Evolutionary conservation across 768 basidiomycete genomes (phyloP).

Genomic region (Lentinula lateritia): DNA sequence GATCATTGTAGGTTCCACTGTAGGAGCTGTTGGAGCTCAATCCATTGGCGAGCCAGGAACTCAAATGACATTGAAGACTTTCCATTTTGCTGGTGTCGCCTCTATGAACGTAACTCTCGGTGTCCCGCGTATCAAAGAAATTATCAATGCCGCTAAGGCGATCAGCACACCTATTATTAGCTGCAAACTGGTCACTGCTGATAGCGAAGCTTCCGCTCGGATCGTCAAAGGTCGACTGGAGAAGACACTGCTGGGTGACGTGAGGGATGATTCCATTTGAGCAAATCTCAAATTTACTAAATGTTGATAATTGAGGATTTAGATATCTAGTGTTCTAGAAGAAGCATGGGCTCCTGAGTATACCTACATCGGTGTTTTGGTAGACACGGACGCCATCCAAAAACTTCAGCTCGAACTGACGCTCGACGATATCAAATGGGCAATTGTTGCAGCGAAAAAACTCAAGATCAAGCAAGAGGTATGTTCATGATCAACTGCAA

Average conservation of each 20-base stretch:
- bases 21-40: slow-evolving; percentile 97
- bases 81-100: slow-evolving; percentile 99
- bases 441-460: slow-evolving; percentile 80
- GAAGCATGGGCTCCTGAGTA: slow-evolving; percentile 94
- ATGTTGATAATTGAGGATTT: not conserved
- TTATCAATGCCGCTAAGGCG: slow-evolving; percentile 96
- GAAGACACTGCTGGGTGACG: slow-evolving; percentile 92
- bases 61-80: slow-evolving; percentile 99
- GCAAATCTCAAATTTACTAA: not conserved
- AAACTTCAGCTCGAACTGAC: slow-evolving; percentile 94
- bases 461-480: slow-evolving; percentile 91
- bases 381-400: slow-evolving; percentile 83
- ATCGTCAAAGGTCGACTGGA: slow-evolving; percentile 97
- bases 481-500: slow-evolving; percentile 8
- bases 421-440: slow-evolving; percentile 89
- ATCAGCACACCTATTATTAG: slow-evolving; percentile 99
- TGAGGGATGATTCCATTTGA: slow-evolving; percentile 29
- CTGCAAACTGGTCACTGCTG: slow-evolving; percentile 80
- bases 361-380: slow-evolving; percentile 88
- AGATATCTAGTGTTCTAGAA: slow-evolving; percentile 91
- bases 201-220: slow-evolving; percentile 91
- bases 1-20: slow-evolving; percentile 71
- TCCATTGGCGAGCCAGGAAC: slow-evolving; percentile 99
- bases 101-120: slow-evolving; percentile 99
- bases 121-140: slow-evolving; percentile 99